Evolutionary conservation across 257 asterid species (phyloP).

Genomic region (Nicotiana noctiflora): DNA sequence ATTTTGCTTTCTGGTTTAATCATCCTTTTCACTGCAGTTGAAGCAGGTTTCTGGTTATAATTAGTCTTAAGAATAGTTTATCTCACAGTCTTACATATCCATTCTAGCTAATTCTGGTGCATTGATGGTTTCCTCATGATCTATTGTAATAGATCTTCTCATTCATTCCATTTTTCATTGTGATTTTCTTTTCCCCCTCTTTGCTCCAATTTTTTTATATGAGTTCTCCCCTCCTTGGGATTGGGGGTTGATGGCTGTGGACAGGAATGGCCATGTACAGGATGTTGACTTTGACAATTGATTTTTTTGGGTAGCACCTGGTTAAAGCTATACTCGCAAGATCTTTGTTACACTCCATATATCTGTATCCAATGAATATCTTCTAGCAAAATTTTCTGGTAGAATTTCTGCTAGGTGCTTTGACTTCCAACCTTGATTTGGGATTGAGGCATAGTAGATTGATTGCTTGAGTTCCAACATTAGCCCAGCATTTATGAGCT

Average conservation of each 20-base stretch:
- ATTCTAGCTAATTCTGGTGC: neutral
- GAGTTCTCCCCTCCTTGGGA: neutral
- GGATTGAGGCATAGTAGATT: neutral
- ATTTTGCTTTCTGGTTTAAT: neutral
- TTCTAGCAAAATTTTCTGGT: neutral
- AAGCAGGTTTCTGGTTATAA: neutral
- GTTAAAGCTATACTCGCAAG: neutral
- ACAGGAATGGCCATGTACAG: neutral
- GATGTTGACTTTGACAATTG: neutral
- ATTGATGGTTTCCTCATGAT: neutral
- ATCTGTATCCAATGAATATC: neutral
- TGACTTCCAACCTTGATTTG: neutral
- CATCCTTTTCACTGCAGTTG: neutral
- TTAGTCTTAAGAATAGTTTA: neutral
- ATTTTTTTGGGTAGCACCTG: neutral
- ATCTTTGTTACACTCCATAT: neutral
- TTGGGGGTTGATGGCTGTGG: neutral
- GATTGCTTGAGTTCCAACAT: constrained; percentile 1
- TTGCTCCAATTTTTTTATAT: neutral
- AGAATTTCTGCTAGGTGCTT: neutral
- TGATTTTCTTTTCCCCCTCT: neutral
- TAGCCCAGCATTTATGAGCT: neutral
- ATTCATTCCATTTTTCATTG: neutral
- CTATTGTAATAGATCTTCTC: neutral
- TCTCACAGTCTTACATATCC: neutral